Evolutionary conservation across 805 yeast genomes (phyloP).

Genomic region (Ogataea dorogensis): DNA sequence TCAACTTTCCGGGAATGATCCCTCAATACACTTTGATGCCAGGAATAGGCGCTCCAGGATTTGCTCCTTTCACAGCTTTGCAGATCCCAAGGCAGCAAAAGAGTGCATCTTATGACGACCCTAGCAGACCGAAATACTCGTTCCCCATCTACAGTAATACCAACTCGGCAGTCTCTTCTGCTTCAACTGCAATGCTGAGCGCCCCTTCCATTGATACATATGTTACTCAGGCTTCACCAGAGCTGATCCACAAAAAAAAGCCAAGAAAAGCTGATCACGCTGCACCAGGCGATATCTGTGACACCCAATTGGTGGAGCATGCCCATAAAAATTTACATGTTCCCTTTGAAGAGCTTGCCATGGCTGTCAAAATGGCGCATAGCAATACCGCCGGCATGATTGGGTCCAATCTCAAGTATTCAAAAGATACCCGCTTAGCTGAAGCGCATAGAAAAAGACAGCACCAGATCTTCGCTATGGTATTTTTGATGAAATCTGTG

Average conservation of each 20-base stretch:
- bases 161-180: constrained; percentile 9
- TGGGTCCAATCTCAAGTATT: constrained; percentile 13
- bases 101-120: constrained; percentile 9
- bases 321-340: constrained; percentile 36
- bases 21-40: constrained; percentile 4
- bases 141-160: constrained; percentile 8
- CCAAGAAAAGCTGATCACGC: constrained; percentile 34
- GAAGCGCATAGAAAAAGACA: constrained; percentile 47
- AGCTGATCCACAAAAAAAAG: constrained; percentile 24
- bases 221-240: constrained; percentile 7
- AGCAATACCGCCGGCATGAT: constrained; percentile 21
- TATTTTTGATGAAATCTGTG: constrained; percentile 72
- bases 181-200: constrained; percentile 13
- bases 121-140: constrained; percentile 6
- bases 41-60: background rate
- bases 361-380: constrained; percentile 34
- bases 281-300: constrained; percentile 36
- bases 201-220: constrained; percentile 13
- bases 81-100: constrained; percentile 8
- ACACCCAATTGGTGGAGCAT: constrained; percentile 37
- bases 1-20: constrained; percentile 7
- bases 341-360: constrained; percentile 38
- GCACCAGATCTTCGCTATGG: constrained; percentile 77
- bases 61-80: constrained; percentile 4
- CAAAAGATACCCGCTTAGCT: constrained; percentile 21